Percentiles rank a stretch among this genome's conserved stretches.
Evolutionary conservation across 2,329 filamentous ascomycete species (phyloP).

Genomic region (Trichophaea hybrida): DNA sequence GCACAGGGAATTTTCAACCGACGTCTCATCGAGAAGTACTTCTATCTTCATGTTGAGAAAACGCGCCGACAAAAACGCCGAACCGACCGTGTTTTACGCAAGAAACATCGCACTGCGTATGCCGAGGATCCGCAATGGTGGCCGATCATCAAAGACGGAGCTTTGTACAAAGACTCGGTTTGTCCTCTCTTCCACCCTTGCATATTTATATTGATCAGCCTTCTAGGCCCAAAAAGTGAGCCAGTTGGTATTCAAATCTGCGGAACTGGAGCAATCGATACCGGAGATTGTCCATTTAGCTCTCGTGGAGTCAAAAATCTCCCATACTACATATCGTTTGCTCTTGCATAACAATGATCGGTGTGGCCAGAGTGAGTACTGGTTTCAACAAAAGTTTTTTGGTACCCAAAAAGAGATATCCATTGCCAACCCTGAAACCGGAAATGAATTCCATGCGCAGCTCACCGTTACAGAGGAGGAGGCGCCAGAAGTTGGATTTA

Average conservation of each 20-base stretch:
- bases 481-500: conserved; percentile 2
- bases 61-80: not conserved
- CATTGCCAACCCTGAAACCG: not conserved
- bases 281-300: not conserved
- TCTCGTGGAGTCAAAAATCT: not conserved
- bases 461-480: not conserved
- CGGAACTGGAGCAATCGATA: not conserved
- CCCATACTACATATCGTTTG: not conserved
- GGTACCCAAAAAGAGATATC: not conserved
- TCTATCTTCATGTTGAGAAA: not conserved
- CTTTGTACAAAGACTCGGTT: not conserved
- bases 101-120: not conserved
- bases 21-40: not conserved
- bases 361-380: not conserved
- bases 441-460: conserved; percentile 1
- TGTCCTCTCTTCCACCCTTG: not conserved
- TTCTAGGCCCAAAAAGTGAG: not conserved
- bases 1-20: not conserved
- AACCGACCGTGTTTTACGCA: not conserved
- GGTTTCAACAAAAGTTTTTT: conserved; percentile 5
- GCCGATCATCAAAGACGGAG: not conserved
- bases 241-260: not conserved
- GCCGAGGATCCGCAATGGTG: conserved; percentile 1
- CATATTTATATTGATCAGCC: not conserved
- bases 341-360: conserved; percentile 1